Evolutionary conservation across 352 stramenopile genomes (phyloP).

Genomic region (Phytophthora tentaculata): DNA sequence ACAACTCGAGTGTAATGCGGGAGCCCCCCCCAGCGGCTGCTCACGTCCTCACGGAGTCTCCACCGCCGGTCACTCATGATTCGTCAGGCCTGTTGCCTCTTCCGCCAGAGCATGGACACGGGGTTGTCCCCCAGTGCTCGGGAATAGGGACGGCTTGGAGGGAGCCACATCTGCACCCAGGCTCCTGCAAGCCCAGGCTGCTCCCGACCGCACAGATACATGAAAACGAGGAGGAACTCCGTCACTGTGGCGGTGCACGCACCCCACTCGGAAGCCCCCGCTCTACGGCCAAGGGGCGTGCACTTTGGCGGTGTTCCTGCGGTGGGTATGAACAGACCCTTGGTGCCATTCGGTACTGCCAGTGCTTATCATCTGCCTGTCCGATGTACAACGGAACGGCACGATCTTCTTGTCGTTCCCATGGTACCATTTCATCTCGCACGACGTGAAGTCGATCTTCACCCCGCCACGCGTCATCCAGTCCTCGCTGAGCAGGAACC

Average conservation of each 20-base stretch:
- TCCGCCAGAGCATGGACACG: neutral
- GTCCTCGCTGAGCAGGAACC: conserved; percentile 3
- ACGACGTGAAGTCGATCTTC: conserved; percentile 11
- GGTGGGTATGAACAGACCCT: neutral
- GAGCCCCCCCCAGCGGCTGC: neutral
- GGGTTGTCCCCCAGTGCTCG: neutral
- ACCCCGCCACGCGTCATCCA: conserved; percentile 3
- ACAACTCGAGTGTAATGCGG: too few species aligned
- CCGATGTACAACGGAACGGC: neutral
- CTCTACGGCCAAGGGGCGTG: neutral
- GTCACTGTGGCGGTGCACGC: neutral
- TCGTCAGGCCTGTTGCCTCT: neutral
- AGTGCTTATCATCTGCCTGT: neutral
- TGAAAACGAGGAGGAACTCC: neutral
- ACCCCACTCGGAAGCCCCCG: neutral
- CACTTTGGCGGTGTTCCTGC: neutral
- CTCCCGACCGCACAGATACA: neutral
- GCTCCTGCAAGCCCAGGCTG: neutral
- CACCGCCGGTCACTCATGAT: neutral
- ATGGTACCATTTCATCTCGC: conserved; percentile 19
- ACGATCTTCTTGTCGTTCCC: neutral
- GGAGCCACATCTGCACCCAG: neutral
- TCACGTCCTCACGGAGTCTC: too few species aligned
- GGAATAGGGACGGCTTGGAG: neutral
- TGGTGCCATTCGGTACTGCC: neutral